A percentile compares a stretch with the other conserved stretches of the same genome.
Conservation (phyloP, 2,329 filamentous ascomycete genomes). For the Penicillium aurantiogriseum region DNA sequence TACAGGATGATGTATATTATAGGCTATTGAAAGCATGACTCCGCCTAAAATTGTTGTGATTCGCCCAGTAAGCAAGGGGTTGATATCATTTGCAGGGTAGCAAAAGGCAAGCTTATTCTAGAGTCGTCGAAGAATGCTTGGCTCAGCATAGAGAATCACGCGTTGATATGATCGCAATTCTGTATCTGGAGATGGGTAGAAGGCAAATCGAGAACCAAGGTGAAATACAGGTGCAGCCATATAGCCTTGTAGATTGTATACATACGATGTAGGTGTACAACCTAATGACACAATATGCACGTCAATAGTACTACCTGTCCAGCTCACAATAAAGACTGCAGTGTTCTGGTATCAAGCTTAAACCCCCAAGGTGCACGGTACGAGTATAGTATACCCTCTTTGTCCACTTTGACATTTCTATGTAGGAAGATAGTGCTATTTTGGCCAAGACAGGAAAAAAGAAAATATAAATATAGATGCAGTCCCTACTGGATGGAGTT, state of each 20-base stretch:
- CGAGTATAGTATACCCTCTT: background rate
- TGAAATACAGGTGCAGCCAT: background rate
- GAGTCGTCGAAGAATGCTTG: background rate
- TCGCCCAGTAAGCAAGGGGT: background rate
- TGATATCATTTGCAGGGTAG: background rate
- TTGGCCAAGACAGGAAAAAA: too few species aligned
- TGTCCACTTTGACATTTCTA: background rate
- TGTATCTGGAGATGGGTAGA: background rate
- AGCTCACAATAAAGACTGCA: background rate
- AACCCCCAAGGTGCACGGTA: background rate
- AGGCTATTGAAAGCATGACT: background rate
- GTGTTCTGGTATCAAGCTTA: constrained; percentile 7
- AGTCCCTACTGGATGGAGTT: constrained; percentile 4
- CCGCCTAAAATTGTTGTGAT: background rate
- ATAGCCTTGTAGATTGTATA: background rate
- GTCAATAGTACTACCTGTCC: background rate
- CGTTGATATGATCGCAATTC: background rate
- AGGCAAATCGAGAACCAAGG: background rate
- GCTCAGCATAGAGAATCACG: background rate
- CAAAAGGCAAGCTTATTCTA: background rate
- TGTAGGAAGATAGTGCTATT: background rate
- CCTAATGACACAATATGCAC: background rate
- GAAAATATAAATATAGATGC: background rate
- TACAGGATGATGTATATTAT: background rate
- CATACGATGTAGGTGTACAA: background rate